A percentile compares a stretch with the other conserved stretches of the same genome.
Evolutionary conservation across 306 rosid genomes (phyloP).

Genomic region (Cucurbita argyrosperma): DNA sequence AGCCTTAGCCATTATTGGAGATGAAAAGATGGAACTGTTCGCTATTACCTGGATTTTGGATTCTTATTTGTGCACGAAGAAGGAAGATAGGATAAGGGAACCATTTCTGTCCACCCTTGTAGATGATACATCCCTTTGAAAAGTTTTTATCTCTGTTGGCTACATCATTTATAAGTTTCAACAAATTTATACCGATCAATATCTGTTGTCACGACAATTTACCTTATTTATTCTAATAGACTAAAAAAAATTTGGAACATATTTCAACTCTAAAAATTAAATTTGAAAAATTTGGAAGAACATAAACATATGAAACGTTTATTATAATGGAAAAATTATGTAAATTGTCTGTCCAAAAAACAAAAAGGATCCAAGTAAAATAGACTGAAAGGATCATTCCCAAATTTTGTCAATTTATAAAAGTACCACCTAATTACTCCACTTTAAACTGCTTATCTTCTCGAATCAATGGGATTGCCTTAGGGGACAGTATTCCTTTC

Average conservation of each 20-base stretch:
- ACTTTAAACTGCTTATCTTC: neutral
- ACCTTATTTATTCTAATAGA: too few species aligned
- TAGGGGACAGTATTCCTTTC: neutral
- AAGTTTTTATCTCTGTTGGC: too few species aligned
- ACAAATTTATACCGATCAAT: too few species aligned
- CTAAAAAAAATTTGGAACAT: too few species aligned
- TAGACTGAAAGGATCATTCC: neutral
- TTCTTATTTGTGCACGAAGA: slow-evolving; percentile 11
- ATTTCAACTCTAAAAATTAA: too few species aligned
- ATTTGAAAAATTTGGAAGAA: too few species aligned
- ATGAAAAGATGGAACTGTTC: neutral
- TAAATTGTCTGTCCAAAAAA: too few species aligned
- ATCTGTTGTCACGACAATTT: too few species aligned
- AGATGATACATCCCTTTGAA: too few species aligned
- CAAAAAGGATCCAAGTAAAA: too few species aligned
- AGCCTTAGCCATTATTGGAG: slow-evolving; percentile 24
- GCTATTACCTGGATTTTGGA: neutral
- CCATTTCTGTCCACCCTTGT: slow-evolving; percentile 20
- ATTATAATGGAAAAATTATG: too few species aligned
- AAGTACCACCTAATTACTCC: neutral
- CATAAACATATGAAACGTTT: neutral
- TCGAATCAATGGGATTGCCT: neutral
- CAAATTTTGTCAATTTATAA: neutral
- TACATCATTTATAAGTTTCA: too few species aligned
- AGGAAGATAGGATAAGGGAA: slow-evolving; percentile 23